Base-by-base conservation (phyloP, 139 green algal genomes). In the Tetraselmis striata region DNA sequence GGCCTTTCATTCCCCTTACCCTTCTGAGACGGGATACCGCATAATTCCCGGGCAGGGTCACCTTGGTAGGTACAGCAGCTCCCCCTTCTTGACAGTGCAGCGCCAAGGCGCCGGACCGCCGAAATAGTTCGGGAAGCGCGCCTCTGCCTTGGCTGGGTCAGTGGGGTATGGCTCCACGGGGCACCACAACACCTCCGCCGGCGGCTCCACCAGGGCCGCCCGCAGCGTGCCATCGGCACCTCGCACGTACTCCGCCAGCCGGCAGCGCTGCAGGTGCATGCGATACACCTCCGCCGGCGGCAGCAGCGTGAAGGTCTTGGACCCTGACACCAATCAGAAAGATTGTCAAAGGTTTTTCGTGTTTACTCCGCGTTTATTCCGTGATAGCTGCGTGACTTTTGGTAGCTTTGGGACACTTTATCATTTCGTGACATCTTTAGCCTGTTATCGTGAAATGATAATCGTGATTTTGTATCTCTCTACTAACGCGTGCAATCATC, bases 241-340 rank as follows among this genome's bases (percentile, higher is more conserved):
- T 30, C 18, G n/a, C 76, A 31, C 31, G 45, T 58, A 82, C 82
- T 67, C 82, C 82, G 29, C 29, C 79, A 27, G 77, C 82, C 79
- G 59, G 84, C 2, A 82, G 59, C 31, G 74, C 29, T 77, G 29
- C 29, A 94, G 81, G 76, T 89, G 81, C 87, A 95, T 91, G 81
- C 93, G 87, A 84, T 88, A 95, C 0, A 88, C 74, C 58, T 95
- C 91, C 1, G 76, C 87, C n/a, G 94, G 94, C 1, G 94, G 94
- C 77, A 96, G 82, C 67, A 97, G 89, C 18, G 85, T 87, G 88
- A 98, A 97, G 1, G 85, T 87, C 85, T 98, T 98, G 29, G 80
- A 87, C 77, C 94, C 94, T 0, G 81, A 59, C 23, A 97, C 32
- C 11, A n/a, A n/a, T n/a, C n/a, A n/a, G n/a, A n/a, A n/a, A n/a